These are phyloP conservation scores for Erysimum cheiri DNA, from an alignment of 441 rosid species.

Conservation along the genomic window DNA sequence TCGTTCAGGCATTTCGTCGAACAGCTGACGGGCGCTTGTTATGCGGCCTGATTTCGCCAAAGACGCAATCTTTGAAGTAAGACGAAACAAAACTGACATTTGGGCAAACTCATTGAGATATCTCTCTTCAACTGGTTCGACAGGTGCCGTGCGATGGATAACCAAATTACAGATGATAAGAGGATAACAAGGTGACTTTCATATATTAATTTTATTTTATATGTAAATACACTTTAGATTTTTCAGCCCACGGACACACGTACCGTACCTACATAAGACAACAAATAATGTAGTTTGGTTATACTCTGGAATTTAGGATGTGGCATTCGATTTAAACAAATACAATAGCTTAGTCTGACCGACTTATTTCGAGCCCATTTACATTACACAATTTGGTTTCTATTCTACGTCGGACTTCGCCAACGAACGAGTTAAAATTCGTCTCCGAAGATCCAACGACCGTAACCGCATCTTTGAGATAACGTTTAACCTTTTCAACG, in stretches of 20 bases:
- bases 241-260: too few relatives aligned
- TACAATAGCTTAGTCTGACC: neutral
- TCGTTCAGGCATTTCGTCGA: constrained; percentile 65
- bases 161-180: neutral
- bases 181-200: too few relatives aligned
- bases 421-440: constrained; percentile 51
- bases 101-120: constrained; percentile 2
- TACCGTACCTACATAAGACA: too few relatives aligned
- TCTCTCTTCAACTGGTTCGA: neutral
- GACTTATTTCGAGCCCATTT: constrained; percentile 9
- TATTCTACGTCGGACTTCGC: constrained; percentile 45
- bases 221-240: too few relatives aligned
- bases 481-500: constrained; percentile 47
- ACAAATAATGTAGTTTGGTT: too few relatives aligned
- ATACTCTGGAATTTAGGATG: neutral
- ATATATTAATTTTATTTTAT: too few relatives aligned
- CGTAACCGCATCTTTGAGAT: constrained; percentile 50
- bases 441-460: constrained; percentile 57
- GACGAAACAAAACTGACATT: constrained; percentile 46
- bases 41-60: constrained; percentile 55
- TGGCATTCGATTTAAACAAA: neutral
- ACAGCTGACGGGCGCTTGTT: constrained; percentile 61
- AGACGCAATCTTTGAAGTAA: constrained; percentile 56
- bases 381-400: constrained; percentile 27
- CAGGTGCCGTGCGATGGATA: neutral